Conservation (phyloP, 192 early-diverging fungal genomes). For the Kappamyces sp. region DNA sequence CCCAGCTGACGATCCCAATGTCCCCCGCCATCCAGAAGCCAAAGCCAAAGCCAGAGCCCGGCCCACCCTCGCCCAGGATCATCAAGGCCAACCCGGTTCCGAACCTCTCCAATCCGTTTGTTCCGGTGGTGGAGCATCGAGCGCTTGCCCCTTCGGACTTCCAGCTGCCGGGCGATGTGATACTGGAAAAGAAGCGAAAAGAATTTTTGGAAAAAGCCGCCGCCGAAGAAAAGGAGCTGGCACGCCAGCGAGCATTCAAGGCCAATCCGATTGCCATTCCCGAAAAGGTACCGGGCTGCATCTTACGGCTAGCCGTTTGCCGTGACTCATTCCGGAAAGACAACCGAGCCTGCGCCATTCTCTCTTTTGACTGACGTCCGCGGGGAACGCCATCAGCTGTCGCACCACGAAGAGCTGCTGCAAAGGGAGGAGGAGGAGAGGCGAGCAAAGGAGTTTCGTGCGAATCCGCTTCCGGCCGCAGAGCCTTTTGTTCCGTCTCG, state of each 20-base stretch:
- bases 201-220: slow-evolving; percentile 41
- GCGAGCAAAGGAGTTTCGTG: slow-evolving; percentile 39
- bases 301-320: slow-evolving; percentile 34
- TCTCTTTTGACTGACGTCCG: slow-evolving; percentile 48
- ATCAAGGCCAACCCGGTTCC: slow-evolving; percentile 44
- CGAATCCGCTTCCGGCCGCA: slow-evolving; percentile 48
- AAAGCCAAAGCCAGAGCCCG: slow-evolving; percentile 11
- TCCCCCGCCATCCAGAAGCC: slow-evolving; percentile 40
- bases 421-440: slow-evolving; percentile 23
- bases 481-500: slow-evolving; percentile 58
- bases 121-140: slow-evolving; percentile 32
- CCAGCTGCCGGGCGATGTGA: slow-evolving; percentile 56
- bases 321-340: slow-evolving; percentile 19
- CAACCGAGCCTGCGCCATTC: slow-evolving; percentile 56
- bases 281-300: slow-evolving; percentile 9
- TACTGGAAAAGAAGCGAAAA: slow-evolving; percentile 44
- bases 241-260: slow-evolving; percentile 39
- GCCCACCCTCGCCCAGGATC: slow-evolving; percentile 21
- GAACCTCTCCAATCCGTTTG: slow-evolving; percentile 28
- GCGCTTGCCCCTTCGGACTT: slow-evolving; percentile 32
- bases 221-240: slow-evolving; percentile 39
- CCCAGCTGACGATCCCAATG: slow-evolving; percentile 34
- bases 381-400: slow-evolving; percentile 36
- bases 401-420: slow-evolving; percentile 32
- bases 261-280: slow-evolving; percentile 50